Evolutionary conservation across 192 early-diverging fungal genomes (phyloP), one percentile per base, ranked within the genome.

Genomic region (Podochytrium sp.): DNA sequence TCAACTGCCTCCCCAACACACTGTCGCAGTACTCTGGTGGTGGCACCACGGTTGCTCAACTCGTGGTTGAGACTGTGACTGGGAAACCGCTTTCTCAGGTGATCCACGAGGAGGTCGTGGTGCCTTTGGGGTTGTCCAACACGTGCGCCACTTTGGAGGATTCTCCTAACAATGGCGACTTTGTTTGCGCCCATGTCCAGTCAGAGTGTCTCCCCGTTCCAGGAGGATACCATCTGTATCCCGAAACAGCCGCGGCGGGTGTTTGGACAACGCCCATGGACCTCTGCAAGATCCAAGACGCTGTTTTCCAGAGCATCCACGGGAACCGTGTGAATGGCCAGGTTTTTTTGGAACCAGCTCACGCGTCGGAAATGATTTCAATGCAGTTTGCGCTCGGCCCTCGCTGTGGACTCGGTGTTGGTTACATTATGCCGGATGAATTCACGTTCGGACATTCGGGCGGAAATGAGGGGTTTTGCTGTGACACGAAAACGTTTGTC

Each of bases 251-350:
- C 23, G 79, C 79, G 29, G 79, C 79, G 2, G 79, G 79, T 20
- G 33, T 77, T n/a, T 80, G 79, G 79, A 75, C 71, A 27, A 77
- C 71, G 40, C 71, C 79, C 2, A n/a, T 40, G n/a, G 79, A 80
- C 35, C 30, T 73, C 7, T 43, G 41, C 43, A 30, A 34, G 41
- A n/a, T 43, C 29, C 25, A 20, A 20, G 63, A 65, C 29, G 63
- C 63, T 16, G 41, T 65, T 30, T 65, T 20, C 23, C 10, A 65
- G 27, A 65, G 63, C 38, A 27, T 41, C 7, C 38, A 65, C 25
- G 63, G 63, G 16, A 14, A 6, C 33, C 5, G 5, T 20, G 63
- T 47, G 10, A 30, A 49, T 29, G 63, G 63, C 18, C 14, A 18
- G 10, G 27, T 35, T 16, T 65, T 39, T 30, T 27, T 65, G 40